These are phyloP conservation scores for Abrus pulchellus DNA, from an alignment of 306 rosid species.

Conservation along the genomic window DNA sequence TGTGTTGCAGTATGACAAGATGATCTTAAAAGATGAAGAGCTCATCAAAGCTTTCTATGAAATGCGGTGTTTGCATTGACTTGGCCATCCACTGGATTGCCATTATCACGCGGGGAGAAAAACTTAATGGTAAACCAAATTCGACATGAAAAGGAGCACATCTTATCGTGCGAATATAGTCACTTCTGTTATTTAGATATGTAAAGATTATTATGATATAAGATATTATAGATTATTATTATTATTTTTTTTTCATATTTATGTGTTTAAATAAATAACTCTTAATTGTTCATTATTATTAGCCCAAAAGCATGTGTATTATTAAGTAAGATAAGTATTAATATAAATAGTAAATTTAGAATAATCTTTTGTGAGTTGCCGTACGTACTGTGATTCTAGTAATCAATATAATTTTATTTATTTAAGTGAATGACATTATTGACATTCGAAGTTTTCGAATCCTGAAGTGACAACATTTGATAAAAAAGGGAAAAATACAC, in stretches of 20 bases:
- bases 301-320: no score
- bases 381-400: no score
- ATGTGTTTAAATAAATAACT: no score
- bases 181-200: no score
- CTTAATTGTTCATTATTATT: no score
- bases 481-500: not conserved
- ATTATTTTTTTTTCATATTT: no score
- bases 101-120: not conserved
- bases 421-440: slow-evolving; percentile 10
- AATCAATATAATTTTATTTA: not conserved
- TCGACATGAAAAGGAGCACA: slow-evolving; percentile 3
- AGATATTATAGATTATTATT: no score
- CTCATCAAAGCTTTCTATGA: not conserved
- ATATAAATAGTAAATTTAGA: no score
- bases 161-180: slow-evolving; percentile 9
- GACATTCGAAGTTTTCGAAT: not conserved
- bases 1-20: not conserved
- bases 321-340: no score
- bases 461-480: not conserved
- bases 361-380: no score
- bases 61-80: not conserved
- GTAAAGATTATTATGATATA: no score
- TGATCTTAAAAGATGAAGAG: not conserved
- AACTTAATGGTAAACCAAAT: not conserved
- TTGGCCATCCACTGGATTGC: not conserved